Percentiles rank a stretch among this genome's conserved stretches.
Evolutionary conservation across 1,284 basidiomycete species (phyloP).

Genomic region (Pseudozyma sp.): DNA sequence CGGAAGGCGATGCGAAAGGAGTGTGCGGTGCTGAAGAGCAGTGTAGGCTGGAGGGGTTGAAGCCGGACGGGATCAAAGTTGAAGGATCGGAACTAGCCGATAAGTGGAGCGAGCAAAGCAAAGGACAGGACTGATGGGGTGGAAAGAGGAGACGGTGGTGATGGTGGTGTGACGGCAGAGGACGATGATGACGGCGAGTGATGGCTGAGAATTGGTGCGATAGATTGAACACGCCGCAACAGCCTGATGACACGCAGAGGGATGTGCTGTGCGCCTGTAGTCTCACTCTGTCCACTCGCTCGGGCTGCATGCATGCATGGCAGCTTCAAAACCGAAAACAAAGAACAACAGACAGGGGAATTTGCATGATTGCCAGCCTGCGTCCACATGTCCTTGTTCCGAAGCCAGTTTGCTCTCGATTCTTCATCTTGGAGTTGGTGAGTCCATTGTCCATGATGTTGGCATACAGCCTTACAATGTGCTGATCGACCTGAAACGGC

Average conservation of each 20-base stretch:
- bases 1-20: slow-evolving; percentile 16
- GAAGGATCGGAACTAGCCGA: background rate
- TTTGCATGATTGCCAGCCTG: slow-evolving; percentile 8
- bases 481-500: too few relatives aligned
- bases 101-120: background rate
- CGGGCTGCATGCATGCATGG: too few relatives aligned
- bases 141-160: background rate
- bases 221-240: too few relatives aligned
- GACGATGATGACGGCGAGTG: background rate
- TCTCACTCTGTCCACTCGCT: too few relatives aligned
- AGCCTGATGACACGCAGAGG: too few relatives aligned
- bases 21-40: slow-evolving; percentile 49
- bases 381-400: background rate
- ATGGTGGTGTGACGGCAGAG: background rate
- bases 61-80: slow-evolving; percentile 2
- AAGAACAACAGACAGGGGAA: slow-evolving; percentile 20
- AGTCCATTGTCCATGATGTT: too few relatives aligned
- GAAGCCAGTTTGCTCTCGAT: too few relatives aligned
- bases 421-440: too few relatives aligned
- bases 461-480: too few relatives aligned
- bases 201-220: background rate
- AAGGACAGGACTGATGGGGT: background rate
- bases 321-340: slow-evolving; percentile 1
- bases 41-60: slow-evolving; percentile 5
- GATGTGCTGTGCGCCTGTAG: too few relatives aligned